Percentiles rank a stretch among this genome's conserved stretches.
Conservation (phyloP, 495 filamentous ascomycete genomes). For the Daldinia bambusicola region DNA sequence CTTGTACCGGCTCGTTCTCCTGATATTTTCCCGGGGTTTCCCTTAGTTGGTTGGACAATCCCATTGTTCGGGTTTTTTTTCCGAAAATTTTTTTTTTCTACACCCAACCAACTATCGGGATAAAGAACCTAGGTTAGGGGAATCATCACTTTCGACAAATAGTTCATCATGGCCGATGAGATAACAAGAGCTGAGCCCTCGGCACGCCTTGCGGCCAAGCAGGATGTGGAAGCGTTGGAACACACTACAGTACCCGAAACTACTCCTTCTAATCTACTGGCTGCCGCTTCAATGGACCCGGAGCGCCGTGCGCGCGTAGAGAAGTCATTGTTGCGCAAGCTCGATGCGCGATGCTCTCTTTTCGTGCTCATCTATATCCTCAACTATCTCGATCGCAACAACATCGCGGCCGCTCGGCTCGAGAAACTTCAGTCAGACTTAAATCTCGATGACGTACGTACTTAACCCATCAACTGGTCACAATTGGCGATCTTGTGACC, state of each 20-base stretch:
- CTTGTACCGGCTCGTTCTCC: background rate
- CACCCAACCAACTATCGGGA: conserved; percentile 4
- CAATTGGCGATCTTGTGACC: background rate
- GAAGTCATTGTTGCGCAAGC: conserved; percentile 55
- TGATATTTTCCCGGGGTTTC: background rate
- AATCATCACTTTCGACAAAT: conserved; percentile 1
- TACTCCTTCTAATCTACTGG: background rate
- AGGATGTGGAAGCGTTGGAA: conserved; percentile 32
- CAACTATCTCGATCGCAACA: conserved; percentile 79
- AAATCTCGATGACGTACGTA: conserved; percentile 46
- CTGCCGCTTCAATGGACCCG: conserved; percentile 47
- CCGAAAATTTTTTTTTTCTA: background rate
- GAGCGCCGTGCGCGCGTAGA: conserved; percentile 51
- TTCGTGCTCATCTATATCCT: conserved; percentile 72
- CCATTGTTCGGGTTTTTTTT: background rate
- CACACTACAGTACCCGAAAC: conserved; percentile 9
- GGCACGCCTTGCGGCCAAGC: conserved; percentile 14
- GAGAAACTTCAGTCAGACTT: conserved; percentile 56
- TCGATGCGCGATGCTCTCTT: conserved; percentile 54
- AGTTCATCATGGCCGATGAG: conserved; percentile 32
- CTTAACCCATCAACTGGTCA: background rate
- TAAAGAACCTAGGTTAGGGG: background rate
- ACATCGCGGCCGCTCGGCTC: conserved; percentile 60
- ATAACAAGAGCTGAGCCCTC: conserved; percentile 29
- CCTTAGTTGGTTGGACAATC: conserved; percentile 1